Evolutionary conservation across 2,329 filamentous ascomycete genomes (phyloP), one percentile per base, ranked within the genome.

Genomic region (Ophiostoma himal-ulmi): DNA sequence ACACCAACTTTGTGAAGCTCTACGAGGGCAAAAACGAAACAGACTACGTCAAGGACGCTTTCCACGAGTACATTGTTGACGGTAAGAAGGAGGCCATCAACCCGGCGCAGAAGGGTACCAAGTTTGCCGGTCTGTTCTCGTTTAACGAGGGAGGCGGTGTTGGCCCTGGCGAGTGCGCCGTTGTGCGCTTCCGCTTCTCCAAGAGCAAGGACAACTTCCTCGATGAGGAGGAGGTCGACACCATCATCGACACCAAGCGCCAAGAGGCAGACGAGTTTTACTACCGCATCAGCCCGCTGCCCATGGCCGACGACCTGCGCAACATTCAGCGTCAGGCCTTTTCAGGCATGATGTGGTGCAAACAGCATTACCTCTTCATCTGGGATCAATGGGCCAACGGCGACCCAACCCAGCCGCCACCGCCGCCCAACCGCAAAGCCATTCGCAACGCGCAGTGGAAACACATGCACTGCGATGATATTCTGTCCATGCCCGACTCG

Each of bases 371-470:
- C 79, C 88, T 96, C 78, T 97, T 98, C 79, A 88, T 98, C 76
- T 97, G 93, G 93, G 94, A 98, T 74, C 91, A 98, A 78, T 98
- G 94, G 94, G 93, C 94, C 36, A 96, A 96, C 74, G 94, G 94
- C 69, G 94, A 98, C 77, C 94, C 94, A 13, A 86, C 85, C 67
- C 92, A 94, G 83, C 93, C 94, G 62, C 91, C 94, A 41, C 95
- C 95, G 36, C 94, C 94, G 0, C 83, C 90, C 0, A 85, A 86
- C 54, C 86, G 94, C 70, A 96, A 95, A 79, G 84, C 86, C 2
- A 86, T 98, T 70, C 89, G 94, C 72, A 98, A 98, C 77, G 83
- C 87, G 52, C 88, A 96, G 73, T 98, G 95, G 95, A 96, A 91
- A 77, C 94, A 98, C 79, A 89, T 98, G 85, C 87, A 97, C 79